Evolutionary conservation across 2,329 filamentous ascomycete genomes (phyloP), one percentile per base, ranked within the genome.

Genomic region (Zelopaecilomyces penicillatus): DNA sequence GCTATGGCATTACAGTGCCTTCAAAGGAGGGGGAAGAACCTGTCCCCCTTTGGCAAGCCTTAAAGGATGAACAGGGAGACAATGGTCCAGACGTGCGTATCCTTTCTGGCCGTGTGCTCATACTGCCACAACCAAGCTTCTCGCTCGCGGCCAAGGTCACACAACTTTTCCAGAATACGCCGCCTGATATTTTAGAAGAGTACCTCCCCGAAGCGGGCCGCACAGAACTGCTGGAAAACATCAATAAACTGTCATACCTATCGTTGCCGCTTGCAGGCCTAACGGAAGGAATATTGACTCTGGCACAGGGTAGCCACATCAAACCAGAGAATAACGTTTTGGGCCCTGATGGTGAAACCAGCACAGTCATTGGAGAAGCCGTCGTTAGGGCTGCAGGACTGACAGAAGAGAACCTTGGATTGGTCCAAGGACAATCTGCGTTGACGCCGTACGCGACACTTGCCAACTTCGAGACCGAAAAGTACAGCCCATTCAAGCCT

Each of bases 81-180:
- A 19, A 19, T 19, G 19, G 19, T 19, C 8, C 10, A 0, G 57
- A 60, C 30, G 41, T 32, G 12, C 57, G 64, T 5, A 40, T 49
- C 1, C 30, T 68, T 0, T 63, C 62, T 0, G 68, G 68, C 0
- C 58, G 67, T 0, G 53, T 61, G 4, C 51, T 69, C 0, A 57
- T 71, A 4, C 54, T 70, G 0, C 68, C 68, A 0, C 67, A 71
- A 50, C 59, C 66, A 1, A 57, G 49, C 37, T 65, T 64, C 48
- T 54, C 57, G 0, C 51, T 70, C 1, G 33, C 49, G 2, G 50
- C 57, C 5, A 60, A 60, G 46, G 46, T 69, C 6, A 47, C 48
- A 6, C 66, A 67, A 44, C 52, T 68, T 1, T 58, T 67, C 32
- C 33, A 40, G 1, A 46, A 53, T 37, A 63, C 59, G 0, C 58